Evolutionary conservation across 164 flowering plant species (phyloP).

Genomic region (Vitis rotundifolia): DNA sequence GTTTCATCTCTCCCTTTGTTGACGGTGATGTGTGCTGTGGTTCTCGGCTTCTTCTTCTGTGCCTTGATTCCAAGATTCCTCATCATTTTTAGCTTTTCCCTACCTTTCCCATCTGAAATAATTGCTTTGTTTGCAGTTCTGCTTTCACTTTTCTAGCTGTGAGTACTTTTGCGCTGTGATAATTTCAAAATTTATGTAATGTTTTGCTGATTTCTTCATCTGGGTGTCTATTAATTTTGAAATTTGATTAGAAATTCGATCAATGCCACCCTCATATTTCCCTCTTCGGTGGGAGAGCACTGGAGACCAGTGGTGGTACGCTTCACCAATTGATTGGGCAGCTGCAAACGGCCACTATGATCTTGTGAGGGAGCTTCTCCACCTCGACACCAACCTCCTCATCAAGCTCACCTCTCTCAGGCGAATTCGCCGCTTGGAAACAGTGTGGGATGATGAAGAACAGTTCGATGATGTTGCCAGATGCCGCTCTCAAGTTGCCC

Average conservation of each 20-base stretch:
- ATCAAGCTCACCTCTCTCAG: slow-evolving; percentile 89
- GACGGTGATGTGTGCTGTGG: too few relatives aligned
- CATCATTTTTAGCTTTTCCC: not conserved
- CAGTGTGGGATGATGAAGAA: slow-evolving; percentile 86
- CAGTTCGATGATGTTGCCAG: slow-evolving; percentile 59
- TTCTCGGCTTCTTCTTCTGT: not conserved
- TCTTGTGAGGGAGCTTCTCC: slow-evolving; percentile 76
- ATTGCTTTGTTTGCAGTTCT: not conserved
- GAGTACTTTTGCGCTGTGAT: not conserved
- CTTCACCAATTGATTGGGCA: slow-evolving; percentile 84
- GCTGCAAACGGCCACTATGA: slow-evolving; percentile 90
- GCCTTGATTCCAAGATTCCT: slow-evolving; percentile 6
- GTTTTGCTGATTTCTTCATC: too few relatives aligned
- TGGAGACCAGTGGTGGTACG: slow-evolving; percentile 98
- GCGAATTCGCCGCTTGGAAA: slow-evolving; percentile 84
- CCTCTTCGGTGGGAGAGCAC: slow-evolving; percentile 98
- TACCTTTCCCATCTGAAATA: not conserved
- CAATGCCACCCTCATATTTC: slow-evolving; percentile 58
- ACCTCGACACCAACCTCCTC: slow-evolving; percentile 78
- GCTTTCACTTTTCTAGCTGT: not conserved
- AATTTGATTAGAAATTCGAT: not conserved
- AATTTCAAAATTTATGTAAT: too few relatives aligned
- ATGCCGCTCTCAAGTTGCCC: slow-evolving; percentile 64
- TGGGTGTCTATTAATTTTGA: not conserved
- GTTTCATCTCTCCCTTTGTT: too few relatives aligned